phyloP scores from a whole-genome alignment of 345 rosid species.

The Boechera retrofracta region DNA sequence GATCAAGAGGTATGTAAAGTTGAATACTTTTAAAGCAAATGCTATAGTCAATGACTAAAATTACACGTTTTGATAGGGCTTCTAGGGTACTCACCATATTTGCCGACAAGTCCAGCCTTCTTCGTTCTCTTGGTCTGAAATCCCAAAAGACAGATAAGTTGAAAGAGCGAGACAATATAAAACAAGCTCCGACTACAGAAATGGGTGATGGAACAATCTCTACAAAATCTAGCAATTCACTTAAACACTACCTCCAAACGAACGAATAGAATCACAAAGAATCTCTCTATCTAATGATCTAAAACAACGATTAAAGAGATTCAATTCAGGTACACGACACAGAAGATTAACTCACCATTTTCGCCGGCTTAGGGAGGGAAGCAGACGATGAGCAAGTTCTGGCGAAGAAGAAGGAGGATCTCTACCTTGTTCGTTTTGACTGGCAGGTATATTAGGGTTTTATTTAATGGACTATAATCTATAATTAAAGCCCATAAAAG shows the following conservation, averaged over 20 bases:
- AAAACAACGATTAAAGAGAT: background rate
- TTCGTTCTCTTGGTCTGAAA: conserved; percentile 70
- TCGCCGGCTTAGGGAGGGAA: conserved; percentile 9
- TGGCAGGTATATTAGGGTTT: background rate
- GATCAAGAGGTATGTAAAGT: background rate
- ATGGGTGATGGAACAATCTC: background rate
- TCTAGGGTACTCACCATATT: conserved; percentile 46
- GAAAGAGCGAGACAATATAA: background rate
- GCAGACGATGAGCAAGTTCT: background rate
- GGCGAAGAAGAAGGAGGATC: background rate
- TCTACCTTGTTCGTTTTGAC: background rate
- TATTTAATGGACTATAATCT: background rate
- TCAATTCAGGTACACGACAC: background rate
- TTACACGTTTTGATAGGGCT: background rate
- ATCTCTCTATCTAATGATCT: background rate
- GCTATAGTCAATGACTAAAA: background rate
- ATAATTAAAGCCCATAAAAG: background rate
- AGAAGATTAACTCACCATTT: conserved; percentile 27
- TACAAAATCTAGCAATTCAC: background rate
- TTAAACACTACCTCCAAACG: background rate
- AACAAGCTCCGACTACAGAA: background rate
- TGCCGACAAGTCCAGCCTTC: conserved; percentile 74
- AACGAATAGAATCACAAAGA: background rate
- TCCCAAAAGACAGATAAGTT: background rate
- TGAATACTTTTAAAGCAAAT: background rate